These are phyloP conservation scores for Pseudocercospora fijiensis DNA, from an alignment of 2,329 filamentous ascomycete genomes.

Conservation along the genomic window DNA sequence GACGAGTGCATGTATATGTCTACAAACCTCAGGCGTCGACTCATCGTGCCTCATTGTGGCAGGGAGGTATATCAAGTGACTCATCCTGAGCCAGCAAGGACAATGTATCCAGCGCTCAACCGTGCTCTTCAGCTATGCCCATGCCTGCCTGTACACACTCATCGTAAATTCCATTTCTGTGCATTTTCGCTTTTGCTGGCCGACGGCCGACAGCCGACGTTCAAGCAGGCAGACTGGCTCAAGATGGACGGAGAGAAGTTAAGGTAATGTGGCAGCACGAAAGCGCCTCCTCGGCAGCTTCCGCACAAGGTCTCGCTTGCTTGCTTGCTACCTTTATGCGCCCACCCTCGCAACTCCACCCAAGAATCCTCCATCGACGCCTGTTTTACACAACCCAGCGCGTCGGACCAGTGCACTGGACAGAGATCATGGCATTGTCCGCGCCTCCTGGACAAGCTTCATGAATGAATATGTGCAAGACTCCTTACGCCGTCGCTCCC, in stretches of 20 bases:
- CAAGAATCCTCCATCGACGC: neutral
- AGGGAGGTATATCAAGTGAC: too few species aligned
- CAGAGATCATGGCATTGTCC: neutral
- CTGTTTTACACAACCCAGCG: neutral
- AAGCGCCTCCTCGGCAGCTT: neutral
- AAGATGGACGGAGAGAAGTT: neutral
- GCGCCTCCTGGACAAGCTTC: neutral
- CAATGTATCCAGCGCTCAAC: neutral
- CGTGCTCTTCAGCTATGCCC: too few species aligned
- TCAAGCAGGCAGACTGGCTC: too few species aligned
- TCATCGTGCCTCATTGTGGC: constrained; percentile 3
- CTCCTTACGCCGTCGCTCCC: neutral
- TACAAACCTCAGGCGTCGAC: neutral
- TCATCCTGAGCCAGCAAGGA: neutral
- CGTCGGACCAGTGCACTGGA: neutral
- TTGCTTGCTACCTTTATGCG: too few species aligned
- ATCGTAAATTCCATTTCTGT: neutral
- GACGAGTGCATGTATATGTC: neutral
- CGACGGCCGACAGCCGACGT: too few species aligned
- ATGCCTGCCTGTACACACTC: neutral
- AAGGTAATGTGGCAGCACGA: neutral
- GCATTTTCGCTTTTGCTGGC: too few species aligned
- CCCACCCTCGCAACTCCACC: neutral
- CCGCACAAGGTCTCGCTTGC: neutral
- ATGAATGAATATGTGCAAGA: neutral